phyloP scores from a whole-genome alignment of 2,329 filamentous ascomycete genomes.

The Aspergillus viridinutans region DNA sequence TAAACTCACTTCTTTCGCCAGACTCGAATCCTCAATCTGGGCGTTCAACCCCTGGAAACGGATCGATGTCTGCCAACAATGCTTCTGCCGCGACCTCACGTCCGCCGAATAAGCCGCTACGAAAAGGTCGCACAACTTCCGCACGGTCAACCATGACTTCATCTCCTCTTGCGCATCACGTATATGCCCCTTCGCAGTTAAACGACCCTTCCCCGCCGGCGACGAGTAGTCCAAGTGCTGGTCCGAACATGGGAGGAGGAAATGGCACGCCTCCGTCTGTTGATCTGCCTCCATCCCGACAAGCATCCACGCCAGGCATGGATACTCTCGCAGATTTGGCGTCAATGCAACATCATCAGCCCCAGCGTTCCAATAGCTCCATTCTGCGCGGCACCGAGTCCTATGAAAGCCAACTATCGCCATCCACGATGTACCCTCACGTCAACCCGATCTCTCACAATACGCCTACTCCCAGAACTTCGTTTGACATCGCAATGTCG shows the following conservation, averaged over 20 bases:
- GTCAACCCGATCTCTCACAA: slow-evolving; percentile 35
- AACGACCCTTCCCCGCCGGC: slow-evolving; percentile 36
- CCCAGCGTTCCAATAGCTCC: slow-evolving; percentile 37
- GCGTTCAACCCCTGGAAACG: slow-evolving; percentile 28
- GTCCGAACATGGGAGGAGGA: slow-evolving; percentile 22
- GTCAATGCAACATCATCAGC: slow-evolving; percentile 45
- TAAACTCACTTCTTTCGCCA: slow-evolving; percentile 45
- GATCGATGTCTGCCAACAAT: slow-evolving; percentile 24
- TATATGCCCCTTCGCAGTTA: slow-evolving; percentile 35
- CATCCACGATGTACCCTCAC: slow-evolving; percentile 39
- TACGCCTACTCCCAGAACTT: slow-evolving; percentile 39
- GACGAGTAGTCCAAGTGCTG: slow-evolving; percentile 25
- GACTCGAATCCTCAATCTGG: slow-evolving; percentile 38
- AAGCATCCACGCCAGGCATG: slow-evolving; percentile 45
- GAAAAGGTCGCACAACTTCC: slow-evolving; percentile 32
- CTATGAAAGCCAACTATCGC: slow-evolving; percentile 42
- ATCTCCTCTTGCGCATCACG: slow-evolving; percentile 42
- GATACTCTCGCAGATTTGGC: slow-evolving; percentile 47
- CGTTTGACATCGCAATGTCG: slow-evolving; percentile 44
- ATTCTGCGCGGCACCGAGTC: slow-evolving; percentile 37
- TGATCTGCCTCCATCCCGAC: slow-evolving; percentile 33
- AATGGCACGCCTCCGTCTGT: slow-evolving; percentile 34
- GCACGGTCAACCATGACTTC: slow-evolving; percentile 33
- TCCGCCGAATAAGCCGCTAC: slow-evolving; percentile 35
- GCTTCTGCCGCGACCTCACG: slow-evolving; percentile 20